Evolutionary conservation across 1,284 basidiomycete genomes (phyloP), one percentile per base, ranked within the genome.

Genomic region (Sparassis latifolia): DNA sequence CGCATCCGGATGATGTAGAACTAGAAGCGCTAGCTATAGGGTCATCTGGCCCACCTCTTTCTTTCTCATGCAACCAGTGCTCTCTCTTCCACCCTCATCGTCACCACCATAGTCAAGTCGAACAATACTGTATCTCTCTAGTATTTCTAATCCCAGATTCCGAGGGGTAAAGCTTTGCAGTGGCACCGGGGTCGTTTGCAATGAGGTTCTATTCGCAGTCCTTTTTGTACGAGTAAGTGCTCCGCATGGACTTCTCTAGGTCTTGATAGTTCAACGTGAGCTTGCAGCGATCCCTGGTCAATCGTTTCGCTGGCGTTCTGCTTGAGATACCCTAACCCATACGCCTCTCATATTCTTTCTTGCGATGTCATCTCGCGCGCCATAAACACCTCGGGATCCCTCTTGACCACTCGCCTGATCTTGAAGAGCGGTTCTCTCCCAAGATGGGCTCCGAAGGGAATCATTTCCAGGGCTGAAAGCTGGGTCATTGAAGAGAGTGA

Each of bases 251-350:
- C 33, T 39, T 42, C 27, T 41, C 27, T 10, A 30, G 38, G 42
- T 28, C 10, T 27, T 20, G 29, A 33, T 12, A 48, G 40, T 56
- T 56, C 33, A 54, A 20, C 46, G 37, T 52, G 47, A 45, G 44
- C 33, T 42, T 40, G 5, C 65, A 92, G 89, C 76, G 88, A 92
- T 80, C 79, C 88, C 66, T 94, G 90, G 89, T 79, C 89, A 51
- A 92, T 92, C 54, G 90, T 96, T 50, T 85, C 92, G 37, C 78
- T 95, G 56, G 95, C 95, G 12, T 98, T 92, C 75, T 93, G 95
- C 63, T 77, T 97, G 55, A 88, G 97, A 57, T 99, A 99, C 68
- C 96, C 97, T 3, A 99, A 98, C 68, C 95, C 96, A 41, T 91
- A 92, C 61, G 92, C 96, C 4, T 79, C 91, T 9, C 96, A 99